These are phyloP conservation scores for Leptomonas pyrrhocoris DNA, from an alignment of 208 protist species.

Conservation along the genomic window DNA sequence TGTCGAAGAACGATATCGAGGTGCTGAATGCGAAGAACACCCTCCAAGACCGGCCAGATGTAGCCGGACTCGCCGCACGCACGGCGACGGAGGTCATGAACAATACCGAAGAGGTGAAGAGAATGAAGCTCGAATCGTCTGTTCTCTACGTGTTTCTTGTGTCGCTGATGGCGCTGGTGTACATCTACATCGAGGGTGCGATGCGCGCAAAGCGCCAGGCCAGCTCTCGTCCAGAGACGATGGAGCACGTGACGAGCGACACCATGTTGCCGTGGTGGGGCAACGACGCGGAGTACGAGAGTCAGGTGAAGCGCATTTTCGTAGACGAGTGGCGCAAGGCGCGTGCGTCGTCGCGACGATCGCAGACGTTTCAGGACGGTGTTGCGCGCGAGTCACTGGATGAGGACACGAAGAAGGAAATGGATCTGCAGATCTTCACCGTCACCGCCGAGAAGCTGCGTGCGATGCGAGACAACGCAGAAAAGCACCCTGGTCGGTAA, in stretches of 20 bases:
- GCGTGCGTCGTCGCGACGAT: constrained; percentile 62
- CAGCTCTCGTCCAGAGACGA: constrained; percentile 50
- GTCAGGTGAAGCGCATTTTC: constrained; percentile 89
- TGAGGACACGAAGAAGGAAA: constrained; percentile 65
- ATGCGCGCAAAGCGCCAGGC: constrained; percentile 60
- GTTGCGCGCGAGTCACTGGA: constrained; percentile 78
- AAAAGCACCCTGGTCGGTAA: constrained; percentile 51
- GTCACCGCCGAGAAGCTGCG: constrained; percentile 78
- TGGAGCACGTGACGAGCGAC: constrained; percentile 74
- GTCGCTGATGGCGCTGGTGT: constrained; percentile 54
- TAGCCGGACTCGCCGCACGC: constrained; percentile 72
- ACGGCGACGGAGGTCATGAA: constrained; percentile 87
- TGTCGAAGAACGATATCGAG: constrained; percentile 71
- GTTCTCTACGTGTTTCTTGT: constrained; percentile 66
- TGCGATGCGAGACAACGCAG: constrained; percentile 75
- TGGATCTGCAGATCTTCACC: constrained; percentile 89
- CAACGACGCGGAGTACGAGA: constrained; percentile 88
- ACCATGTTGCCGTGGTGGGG: constrained; percentile 92
- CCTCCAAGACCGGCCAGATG: constrained; percentile 70
- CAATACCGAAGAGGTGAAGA: constrained; percentile 75
- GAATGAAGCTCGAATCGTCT: constrained; percentile 58
- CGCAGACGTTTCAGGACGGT: constrained; percentile 76
- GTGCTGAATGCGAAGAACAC: constrained; percentile 81
- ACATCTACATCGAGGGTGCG: constrained; percentile 65
- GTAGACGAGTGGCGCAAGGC: constrained; percentile 86